Evolutionary conservation across 2,329 filamentous ascomycete genomes (phyloP).

Genomic region (Septoria petroselini): DNA sequence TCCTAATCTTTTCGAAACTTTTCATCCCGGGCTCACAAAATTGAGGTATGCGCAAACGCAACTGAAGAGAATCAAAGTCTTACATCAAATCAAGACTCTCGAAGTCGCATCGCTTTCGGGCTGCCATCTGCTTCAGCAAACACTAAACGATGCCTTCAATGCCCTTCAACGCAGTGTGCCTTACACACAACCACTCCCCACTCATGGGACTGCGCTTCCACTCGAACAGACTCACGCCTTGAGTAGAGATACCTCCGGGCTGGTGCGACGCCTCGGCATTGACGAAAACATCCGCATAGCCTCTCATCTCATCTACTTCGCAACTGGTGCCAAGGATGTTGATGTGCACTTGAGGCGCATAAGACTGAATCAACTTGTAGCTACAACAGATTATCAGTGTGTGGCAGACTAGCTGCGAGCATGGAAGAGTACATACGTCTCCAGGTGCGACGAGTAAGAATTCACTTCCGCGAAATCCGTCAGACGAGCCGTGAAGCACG

Average conservation of each 20-base stretch:
- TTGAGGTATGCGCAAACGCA: too few species aligned
- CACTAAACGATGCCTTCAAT: constrained; percentile 15
- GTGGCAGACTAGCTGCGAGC: neutral
- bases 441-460: constrained; percentile 16
- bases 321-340: constrained; percentile 7
- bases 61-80: too few species aligned
- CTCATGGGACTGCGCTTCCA: constrained; percentile 8
- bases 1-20: too few species aligned
- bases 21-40: too few species aligned
- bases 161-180: constrained; percentile 17
- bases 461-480: constrained; percentile 9
- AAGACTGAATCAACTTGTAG: constrained; percentile 11
- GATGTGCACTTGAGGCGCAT: constrained; percentile 12
- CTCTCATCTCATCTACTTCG: constrained; percentile 12
- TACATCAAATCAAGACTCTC: too few species aligned
- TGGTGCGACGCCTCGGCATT: constrained; percentile 13
- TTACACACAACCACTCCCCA: constrained; percentile 14
- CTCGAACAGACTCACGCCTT: constrained; percentile 14
- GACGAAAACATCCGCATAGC: constrained; percentile 15
- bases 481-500: constrained; percentile 10
- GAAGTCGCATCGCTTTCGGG: too few species aligned
- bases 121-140: too few species aligned
- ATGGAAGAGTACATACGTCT: constrained; percentile 6
- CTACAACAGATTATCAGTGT: neutral
- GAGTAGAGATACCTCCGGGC: constrained; percentile 14